phyloP scores from a whole-genome alignment of 371 early-diverging fungal genomes.

The Lichtheimia ornata region DNA sequence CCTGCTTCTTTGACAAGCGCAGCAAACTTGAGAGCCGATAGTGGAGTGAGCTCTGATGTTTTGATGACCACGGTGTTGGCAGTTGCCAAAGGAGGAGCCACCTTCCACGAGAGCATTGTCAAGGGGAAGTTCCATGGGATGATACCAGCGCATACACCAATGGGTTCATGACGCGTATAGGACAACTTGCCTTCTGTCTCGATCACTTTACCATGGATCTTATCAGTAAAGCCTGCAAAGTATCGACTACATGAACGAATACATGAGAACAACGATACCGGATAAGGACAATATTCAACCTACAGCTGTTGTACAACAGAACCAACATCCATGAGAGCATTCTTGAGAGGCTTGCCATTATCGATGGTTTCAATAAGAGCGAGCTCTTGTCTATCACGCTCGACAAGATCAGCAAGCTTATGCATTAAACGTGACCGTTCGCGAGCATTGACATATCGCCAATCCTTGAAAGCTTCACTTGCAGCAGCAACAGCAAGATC shows the following conservation, averaged over 20 bases:
- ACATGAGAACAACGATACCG: neutral
- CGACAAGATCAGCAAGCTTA: conserved; percentile 49
- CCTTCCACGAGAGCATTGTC: conserved; percentile 77
- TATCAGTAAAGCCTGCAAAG: conserved; percentile 85
- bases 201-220: conserved; percentile 59
- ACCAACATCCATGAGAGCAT: conserved; percentile 53
- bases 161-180: conserved; percentile 77
- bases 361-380: conserved; percentile 46
- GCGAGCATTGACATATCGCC: conserved; percentile 27
- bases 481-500: conserved; percentile 52
- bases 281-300: neutral
- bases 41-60: conserved; percentile 78
- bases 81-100: conserved; percentile 86
- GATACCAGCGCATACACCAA: conserved; percentile 81
- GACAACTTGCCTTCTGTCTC: conserved; percentile 48
- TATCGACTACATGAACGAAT: conserved; percentile 49
- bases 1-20: conserved; percentile 54
- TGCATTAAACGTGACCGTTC: conserved; percentile 44
- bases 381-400: conserved; percentile 41
- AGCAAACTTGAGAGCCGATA: conserved; percentile 53
- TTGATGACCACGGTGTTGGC: conserved; percentile 85
- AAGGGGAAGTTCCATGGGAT: conserved; percentile 88
- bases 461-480: conserved; percentile 42
- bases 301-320: conserved; percentile 29
- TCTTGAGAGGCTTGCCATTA: conserved; percentile 46